Evolutionary conservation across 2,329 filamentous ascomycete species (phyloP).

Genomic region (Penicillium sp.): DNA sequence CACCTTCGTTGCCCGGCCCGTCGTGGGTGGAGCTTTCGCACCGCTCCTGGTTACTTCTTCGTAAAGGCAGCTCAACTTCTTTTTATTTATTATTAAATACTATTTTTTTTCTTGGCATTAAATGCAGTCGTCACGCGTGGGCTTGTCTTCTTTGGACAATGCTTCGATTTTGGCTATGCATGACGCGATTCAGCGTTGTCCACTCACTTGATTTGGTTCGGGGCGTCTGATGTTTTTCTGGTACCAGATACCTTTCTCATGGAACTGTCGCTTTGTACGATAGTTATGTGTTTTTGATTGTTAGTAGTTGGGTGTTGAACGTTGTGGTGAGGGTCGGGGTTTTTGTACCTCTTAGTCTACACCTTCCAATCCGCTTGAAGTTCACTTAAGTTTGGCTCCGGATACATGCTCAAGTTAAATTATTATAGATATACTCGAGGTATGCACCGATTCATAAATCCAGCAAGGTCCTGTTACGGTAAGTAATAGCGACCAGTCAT

Average conservation of each 20-base stretch:
- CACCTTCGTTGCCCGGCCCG: conserved; percentile 56
- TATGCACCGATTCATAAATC: too few species aligned
- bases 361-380: too few species aligned
- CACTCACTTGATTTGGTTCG: not conserved
- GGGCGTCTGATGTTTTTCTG: not conserved
- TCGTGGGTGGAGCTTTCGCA: conserved; percentile 57
- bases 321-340: too few species aligned
- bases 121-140: not conserved
- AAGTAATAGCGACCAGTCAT: too few species aligned
- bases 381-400: too few species aligned
- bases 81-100: conserved; percentile 24
- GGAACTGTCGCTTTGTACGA: not conserved
- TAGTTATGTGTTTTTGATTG: too few species aligned
- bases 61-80: conserved; percentile 18
- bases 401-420: too few species aligned
- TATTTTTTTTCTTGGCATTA: conserved; percentile 1
- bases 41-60: conserved; percentile 38
- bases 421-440: too few species aligned
- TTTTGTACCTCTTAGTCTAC: too few species aligned
- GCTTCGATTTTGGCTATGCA: not conserved
- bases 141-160: not conserved
- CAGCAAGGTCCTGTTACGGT: too few species aligned
- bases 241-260: not conserved
- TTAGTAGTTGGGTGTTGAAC: too few species aligned
- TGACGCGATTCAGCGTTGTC: not conserved